Conservation (phyloP, 2,329 filamentous ascomycete species). For the Cryphonectria naterciae region DNA sequence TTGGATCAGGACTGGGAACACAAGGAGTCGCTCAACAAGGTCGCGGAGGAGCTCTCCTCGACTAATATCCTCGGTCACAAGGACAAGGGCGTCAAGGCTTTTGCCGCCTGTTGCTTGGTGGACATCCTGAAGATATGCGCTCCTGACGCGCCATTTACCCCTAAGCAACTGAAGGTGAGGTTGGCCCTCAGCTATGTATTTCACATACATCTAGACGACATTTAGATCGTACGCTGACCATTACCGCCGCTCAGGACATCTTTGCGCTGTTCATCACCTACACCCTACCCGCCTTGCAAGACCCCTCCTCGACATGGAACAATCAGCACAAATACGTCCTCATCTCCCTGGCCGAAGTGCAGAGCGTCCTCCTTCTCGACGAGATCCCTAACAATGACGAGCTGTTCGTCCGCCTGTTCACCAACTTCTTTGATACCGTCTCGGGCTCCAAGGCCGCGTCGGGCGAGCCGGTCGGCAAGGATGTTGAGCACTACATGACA, state of each 20-base stretch:
- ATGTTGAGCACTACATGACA: conserved; percentile 91
- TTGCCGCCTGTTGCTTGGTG: conserved; percentile 84
- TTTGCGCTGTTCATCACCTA: conserved; percentile 86
- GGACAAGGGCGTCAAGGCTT: conserved; percentile 90
- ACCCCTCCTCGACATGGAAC: conserved; percentile 88
- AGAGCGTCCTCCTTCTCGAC: conserved; percentile 89
- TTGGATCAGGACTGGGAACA: conserved; percentile 88
- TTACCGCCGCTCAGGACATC: conserved; percentile 68
- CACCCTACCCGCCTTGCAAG: conserved; percentile 81
- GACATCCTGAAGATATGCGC: conserved; percentile 93
- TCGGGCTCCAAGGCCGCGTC: conserved; percentile 75
- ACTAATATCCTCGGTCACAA: conserved; percentile 86
- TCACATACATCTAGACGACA: neutral
- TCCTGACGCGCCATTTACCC: conserved; percentile 91
- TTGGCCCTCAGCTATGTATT: neutral
- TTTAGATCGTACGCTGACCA: conserved; percentile 3
- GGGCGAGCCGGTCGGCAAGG: conserved; percentile 85
- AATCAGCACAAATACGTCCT: conserved; percentile 91
- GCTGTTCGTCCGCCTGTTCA: conserved; percentile 81
- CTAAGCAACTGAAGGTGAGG: conserved; percentile 82
- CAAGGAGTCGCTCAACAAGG: conserved; percentile 78
- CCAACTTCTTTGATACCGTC: conserved; percentile 88
- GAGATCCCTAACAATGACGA: conserved; percentile 83
- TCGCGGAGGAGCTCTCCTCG: conserved; percentile 83
- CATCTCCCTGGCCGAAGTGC: conserved; percentile 85